Evolutionary conservation across 1,284 basidiomycete genomes (phyloP).

Genomic region (Boletus mariae): DNA sequence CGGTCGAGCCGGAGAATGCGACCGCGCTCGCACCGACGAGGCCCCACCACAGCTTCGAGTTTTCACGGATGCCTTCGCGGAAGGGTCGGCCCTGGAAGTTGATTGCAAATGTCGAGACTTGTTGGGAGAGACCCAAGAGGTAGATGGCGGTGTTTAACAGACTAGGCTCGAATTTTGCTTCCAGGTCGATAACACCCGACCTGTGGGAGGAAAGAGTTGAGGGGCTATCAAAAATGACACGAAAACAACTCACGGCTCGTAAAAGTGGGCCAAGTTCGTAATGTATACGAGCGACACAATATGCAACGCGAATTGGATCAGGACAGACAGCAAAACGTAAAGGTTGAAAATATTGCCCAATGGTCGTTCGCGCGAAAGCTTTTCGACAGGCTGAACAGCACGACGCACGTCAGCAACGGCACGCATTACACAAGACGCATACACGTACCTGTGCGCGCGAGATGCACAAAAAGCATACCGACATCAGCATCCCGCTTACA

Average conservation of each 20-base stretch:
- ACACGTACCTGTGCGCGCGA: conserved; percentile 83
- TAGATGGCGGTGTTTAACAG: conserved; percentile 94
- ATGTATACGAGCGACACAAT: conserved; percentile 88
- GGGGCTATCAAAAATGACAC: neutral
- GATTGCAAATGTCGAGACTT: conserved; percentile 94
- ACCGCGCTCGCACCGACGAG: conserved; percentile 83
- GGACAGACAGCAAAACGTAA: conserved; percentile 87
- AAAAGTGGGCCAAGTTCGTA: conserved; percentile 73
- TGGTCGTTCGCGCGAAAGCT: conserved; percentile 86
- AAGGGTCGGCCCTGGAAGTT: conserved; percentile 97
- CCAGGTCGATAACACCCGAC: conserved; percentile 81
- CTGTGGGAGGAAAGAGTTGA: conserved; percentile 34
- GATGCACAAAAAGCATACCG: conserved; percentile 94
- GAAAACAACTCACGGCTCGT: conserved; percentile 65
- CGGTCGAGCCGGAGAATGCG: conserved; percentile 89
- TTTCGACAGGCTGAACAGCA: conserved; percentile 74
- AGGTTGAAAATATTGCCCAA: conserved; percentile 94
- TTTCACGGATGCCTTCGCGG: conserved; percentile 93
- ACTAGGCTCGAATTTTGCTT: conserved; percentile 92
- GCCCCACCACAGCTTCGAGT: conserved; percentile 87
- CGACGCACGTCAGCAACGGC: conserved; percentile 7
- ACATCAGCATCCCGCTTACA: conserved; percentile 93
- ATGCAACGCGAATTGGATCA: conserved; percentile 90
- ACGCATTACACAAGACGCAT: neutral
- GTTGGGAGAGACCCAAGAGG: conserved; percentile 88